These are phyloP conservation scores for Quercus wislizeni DNA, from an alignment of 306 rosid genomes.

Conservation along the genomic window DNA sequence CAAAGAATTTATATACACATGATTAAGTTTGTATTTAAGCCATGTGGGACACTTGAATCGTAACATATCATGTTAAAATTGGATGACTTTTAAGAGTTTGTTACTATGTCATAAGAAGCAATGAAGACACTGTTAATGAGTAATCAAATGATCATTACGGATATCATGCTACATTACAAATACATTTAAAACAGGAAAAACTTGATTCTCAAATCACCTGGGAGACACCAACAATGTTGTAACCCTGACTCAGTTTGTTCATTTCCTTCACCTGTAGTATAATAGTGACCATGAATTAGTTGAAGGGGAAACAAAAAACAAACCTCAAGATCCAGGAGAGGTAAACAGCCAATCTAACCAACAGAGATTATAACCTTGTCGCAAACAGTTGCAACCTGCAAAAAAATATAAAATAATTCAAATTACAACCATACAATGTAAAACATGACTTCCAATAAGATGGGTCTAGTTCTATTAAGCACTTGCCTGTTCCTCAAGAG, in stretches of 20 bases:
- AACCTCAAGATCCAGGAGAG: slow-evolving; percentile 16
- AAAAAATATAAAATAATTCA: slow-evolving; percentile 8
- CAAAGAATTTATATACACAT: background rate
- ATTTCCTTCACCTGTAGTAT: slow-evolving; percentile 70
- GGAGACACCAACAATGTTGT: slow-evolving; percentile 87
- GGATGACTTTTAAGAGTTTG: background rate
- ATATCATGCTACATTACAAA: background rate
- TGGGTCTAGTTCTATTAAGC: background rate
- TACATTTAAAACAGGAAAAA: slow-evolving; percentile 1
- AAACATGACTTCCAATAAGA: slow-evolving; percentile 10
- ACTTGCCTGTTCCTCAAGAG: slow-evolving; percentile 68
- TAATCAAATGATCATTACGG: background rate
- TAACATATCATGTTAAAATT: background rate
- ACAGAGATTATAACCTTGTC: slow-evolving; percentile 55
- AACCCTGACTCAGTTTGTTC: slow-evolving; percentile 65
- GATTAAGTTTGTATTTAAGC: too few species aligned
- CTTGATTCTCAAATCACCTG: slow-evolving; percentile 55
- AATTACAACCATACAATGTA: slow-evolving; percentile 24
- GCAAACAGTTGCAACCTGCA: slow-evolving; percentile 72
- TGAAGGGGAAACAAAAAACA: slow-evolving; percentile 4
- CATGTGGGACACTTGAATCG: too few species aligned
- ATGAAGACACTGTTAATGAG: background rate
- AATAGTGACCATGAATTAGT: background rate
- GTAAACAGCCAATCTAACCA: slow-evolving; percentile 15
- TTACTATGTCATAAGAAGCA: background rate